phyloP scores from a whole-genome alignment of 2,329 filamentous ascomycete species.

The Lecanicillium sp. region DNA sequence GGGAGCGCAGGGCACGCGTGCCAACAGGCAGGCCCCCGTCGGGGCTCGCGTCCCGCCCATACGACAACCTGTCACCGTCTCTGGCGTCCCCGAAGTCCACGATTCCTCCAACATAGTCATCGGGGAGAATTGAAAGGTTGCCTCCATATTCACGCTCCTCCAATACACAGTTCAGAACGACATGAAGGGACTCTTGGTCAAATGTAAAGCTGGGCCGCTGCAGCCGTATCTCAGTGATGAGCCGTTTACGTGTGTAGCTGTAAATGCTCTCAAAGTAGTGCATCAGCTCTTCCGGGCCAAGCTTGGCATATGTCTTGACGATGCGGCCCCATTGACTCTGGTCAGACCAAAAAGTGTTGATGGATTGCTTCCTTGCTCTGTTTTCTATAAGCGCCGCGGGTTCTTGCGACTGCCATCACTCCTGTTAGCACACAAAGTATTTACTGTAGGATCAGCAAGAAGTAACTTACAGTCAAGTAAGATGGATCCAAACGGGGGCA shows the following conservation, averaged over 20 bases:
- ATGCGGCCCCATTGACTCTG: conserved; percentile 30
- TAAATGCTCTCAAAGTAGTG: conserved; percentile 39
- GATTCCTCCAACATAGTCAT: conserved; percentile 29
- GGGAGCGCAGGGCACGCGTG: conserved; percentile 18
- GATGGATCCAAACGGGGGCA: conserved; percentile 36
- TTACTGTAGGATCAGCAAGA: neutral
- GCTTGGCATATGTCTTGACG: conserved; percentile 39
- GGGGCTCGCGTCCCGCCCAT: conserved; percentile 26
- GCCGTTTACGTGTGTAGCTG: conserved; percentile 35
- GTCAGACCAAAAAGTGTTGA: conserved; percentile 27
- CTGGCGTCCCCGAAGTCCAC: conserved; percentile 32
- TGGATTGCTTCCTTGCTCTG: conserved; percentile 20
- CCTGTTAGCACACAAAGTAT: no score
- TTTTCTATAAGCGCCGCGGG: conserved; percentile 15
- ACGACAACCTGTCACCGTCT: conserved; percentile 22
- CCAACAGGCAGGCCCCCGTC: conserved; percentile 28
- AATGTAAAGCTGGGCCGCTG: conserved; percentile 34
- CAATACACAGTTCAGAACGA: conserved; percentile 27
- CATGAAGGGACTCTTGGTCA: conserved; percentile 37
- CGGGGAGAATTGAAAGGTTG: conserved; percentile 21
- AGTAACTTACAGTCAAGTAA: conserved; percentile 24
- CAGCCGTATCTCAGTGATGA: conserved; percentile 33
- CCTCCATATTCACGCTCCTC: conserved; percentile 29
- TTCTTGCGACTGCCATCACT: conserved; percentile 10
- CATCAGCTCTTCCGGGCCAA: conserved; percentile 41